Base-by-base conservation (phyloP, 257 asterid species). In the Catharanthus roseus region DNA sequence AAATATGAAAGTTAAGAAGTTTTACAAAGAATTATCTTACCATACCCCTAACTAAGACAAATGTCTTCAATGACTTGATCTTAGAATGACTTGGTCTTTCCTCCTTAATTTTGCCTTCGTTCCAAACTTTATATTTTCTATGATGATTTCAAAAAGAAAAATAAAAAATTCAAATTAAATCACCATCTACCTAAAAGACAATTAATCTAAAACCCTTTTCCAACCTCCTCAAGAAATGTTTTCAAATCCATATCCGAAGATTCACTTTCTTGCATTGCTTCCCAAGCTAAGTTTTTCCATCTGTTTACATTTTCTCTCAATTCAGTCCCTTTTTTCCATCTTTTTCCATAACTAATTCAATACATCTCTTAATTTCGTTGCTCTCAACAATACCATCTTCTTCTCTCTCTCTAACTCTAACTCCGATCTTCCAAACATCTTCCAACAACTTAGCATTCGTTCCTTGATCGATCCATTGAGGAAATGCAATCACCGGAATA, bases 381-480 rank as follows among this genome's bases (percentile, higher is more conserved):
- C 74, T 54, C 33, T 54, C 74, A 21, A 80, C 74, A 5, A 19
- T 60, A 36, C 75, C 82, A 24, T 67, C 82, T 62, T 67, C 82
- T 62, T 39, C 80, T 23, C 19, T 71, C 6, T 26, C 67, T 2
- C 24, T 49, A 34, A 77, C 44, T 45, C 78, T 75, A 2, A 72
- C 78, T 58, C 82, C 80, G 1, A 66, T 65, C 78, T 44, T 72
- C 76, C 83, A 78, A 7, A 78, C 73, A 72, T 72, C 80, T 49
- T 71, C 53, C 7, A 81, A n/a, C 4, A 81, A 34, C 45, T 81
- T 81, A 0, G 85, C 80, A 18, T 74, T 81, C 0, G 82, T 77
- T 4, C 75, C 78, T 68, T 81, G 85, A 65, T 81, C 85, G 0
- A 73, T 67, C 85, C 82, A 77, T 0, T 45, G 68, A 33, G 85